Base-by-base conservation (phyloP, 352 stramenopile species). In the Pythium oligandrum region DNA sequence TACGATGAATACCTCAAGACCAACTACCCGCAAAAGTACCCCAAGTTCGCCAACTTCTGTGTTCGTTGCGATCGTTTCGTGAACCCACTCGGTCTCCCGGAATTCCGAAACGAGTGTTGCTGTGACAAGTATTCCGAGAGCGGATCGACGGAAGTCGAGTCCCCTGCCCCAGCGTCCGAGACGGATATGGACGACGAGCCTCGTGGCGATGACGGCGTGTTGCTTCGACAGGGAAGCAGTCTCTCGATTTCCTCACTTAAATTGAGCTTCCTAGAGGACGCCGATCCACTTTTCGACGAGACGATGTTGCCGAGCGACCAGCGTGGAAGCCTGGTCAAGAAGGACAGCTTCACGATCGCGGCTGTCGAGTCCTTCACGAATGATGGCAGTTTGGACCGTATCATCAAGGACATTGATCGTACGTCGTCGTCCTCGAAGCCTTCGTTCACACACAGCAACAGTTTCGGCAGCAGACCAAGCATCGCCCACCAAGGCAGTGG, bases 21-120 rank as follows among this genome's bases (percentile, higher is more conserved):
- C 40, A 73, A 93, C 51, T 86, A 88, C 50, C 81, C 81, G 30
- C 72, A 89, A 37, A 95, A 93, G 48, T 93, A 88, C 58, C 59
- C 76, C 46, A 93, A 91, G 58, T 93, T 90, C 62, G 83, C 80
- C 54, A 95, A 95, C 49, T 95, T 95, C 49, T 95, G 85, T 55
- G 70, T 79, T 33, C 79, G 82, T 32, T 95, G 85, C 55, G 77
- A 77, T 48, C 71, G 69, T 26, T 95, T 93, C 39, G 79, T 89
- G 49, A 95, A 95, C 61, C 84, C 85, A 3, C 63, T 95, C 3
- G 80, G 80, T 0, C 54, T 93, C 10, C 64, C 73, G 6, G 74
- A 91, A 52, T 90, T 80, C 60, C 69, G 73, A 53, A 91, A 82
- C 55, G 81, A 90, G 56, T 93, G 83, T 40, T 58, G 59, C 42